These are phyloP conservation scores for Lepidium aucheri DNA, from an alignment of 345 rosid genomes.

Conservation along the genomic window DNA sequence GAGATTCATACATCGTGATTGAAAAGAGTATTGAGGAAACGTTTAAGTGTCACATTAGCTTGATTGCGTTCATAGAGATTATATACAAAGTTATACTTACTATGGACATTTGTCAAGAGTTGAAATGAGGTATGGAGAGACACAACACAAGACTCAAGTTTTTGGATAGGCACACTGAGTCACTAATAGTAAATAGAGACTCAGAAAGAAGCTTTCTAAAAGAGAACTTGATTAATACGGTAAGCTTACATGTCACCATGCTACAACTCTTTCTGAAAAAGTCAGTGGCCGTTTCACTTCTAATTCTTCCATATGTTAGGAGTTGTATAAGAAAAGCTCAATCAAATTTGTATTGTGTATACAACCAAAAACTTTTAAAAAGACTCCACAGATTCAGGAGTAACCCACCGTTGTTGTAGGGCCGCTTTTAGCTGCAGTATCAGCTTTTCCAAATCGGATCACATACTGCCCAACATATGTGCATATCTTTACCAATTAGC, in stretches of 20 bases:
- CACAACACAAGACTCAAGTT: conserved; percentile 13
- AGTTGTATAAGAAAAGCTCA: background rate
- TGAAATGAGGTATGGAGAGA: background rate
- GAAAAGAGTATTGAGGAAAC: no score
- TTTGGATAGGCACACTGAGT: background rate
- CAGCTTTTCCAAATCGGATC: conserved; percentile 78
- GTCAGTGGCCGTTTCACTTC: conserved; percentile 60
- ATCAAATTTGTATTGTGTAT: background rate
- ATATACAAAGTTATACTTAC: background rate
- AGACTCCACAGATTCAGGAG: background rate
- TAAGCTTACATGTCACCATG: conserved; percentile 77
- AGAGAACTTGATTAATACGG: background rate
- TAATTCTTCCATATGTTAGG: conserved; percentile 62
- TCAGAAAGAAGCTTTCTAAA: background rate
- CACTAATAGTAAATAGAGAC: background rate
- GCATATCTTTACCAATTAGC: conserved; percentile 43
- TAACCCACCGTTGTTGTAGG: conserved; percentile 41
- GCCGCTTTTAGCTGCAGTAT: conserved; percentile 49
- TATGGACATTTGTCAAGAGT: background rate
- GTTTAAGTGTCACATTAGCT: no score
- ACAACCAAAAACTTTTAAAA: background rate
- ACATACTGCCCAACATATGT: conserved; percentile 99
- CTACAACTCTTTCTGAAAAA: conserved; percentile 75
- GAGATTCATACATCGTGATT: no score
- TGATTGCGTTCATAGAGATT: no score